Evolutionary conservation across 192 early-diverging fungal genomes (phyloP).

Genomic region (Tieghemiomyces parasiticus): DNA sequence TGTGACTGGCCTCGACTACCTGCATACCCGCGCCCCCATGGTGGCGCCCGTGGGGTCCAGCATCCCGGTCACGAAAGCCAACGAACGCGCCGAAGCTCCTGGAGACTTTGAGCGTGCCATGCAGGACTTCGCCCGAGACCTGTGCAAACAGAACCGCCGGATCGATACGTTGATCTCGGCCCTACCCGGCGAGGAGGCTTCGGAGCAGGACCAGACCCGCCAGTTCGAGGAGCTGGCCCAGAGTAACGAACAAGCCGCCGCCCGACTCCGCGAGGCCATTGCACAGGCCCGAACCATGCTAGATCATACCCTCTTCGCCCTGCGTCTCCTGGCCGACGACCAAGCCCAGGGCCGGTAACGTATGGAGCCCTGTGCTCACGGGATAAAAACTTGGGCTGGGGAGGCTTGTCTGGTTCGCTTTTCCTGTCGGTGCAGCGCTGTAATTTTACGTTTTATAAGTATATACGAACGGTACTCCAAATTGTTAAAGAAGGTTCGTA

Average conservation of each 20-base stretch:
- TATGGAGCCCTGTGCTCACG: too few relatives aligned
- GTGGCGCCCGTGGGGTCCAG: neutral
- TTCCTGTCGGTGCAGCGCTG: too few relatives aligned
- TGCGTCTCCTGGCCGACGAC: conserved; percentile 3
- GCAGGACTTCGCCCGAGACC: conserved; percentile 3
- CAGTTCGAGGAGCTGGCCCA: neutral
- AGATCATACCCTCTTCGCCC: neutral
- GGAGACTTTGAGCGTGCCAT: neutral
- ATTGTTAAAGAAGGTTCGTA: too few relatives aligned
- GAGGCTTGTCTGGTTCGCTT: too few relatives aligned
- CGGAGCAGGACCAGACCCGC: neutral
- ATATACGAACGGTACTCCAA: too few relatives aligned
- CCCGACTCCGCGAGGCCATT: neutral
- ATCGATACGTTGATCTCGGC: conserved; percentile 3
- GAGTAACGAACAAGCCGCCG: neutral
- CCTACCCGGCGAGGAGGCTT: neutral
- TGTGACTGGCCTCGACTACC: conserved; percentile 4
- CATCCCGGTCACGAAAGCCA: conserved; percentile 2
- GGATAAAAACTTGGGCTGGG: too few relatives aligned
- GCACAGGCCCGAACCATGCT: neutral
- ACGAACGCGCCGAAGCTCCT: neutral
- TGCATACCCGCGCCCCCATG: conserved; percentile 7
- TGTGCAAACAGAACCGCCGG: conserved; percentile 1
- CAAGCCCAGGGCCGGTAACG: conserved; percentile 2
- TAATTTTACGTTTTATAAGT: too few relatives aligned